phyloP scores from a whole-genome alignment of 176 grass and related monocot genomes.

The Aegilops bicornis region DNA sequence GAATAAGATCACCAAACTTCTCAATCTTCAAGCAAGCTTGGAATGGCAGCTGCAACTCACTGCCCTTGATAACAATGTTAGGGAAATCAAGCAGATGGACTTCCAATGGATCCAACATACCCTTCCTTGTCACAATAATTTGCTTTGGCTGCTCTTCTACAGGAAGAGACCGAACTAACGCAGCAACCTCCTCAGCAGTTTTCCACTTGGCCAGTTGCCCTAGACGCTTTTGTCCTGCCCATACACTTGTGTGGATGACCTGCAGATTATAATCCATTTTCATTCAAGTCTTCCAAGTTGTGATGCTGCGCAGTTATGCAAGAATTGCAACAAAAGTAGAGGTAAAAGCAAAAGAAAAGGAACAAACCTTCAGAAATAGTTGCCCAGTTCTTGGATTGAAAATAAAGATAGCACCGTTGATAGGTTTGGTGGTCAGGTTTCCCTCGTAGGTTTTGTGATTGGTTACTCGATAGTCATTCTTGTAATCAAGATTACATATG shows the following conservation, averaged over 20 bases:
- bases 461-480: slow-evolving; percentile 94
- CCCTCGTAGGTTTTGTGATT: slow-evolving; percentile 99
- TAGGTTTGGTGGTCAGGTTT: slow-evolving; percentile 96
- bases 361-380: slow-evolving; percentile 84
- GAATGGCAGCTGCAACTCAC: slow-evolving; percentile 94
- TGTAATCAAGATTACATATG: slow-evolving; percentile 99
- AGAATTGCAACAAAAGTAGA: not conserved
- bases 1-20: slow-evolving; percentile 97
- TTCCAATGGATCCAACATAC: slow-evolving; percentile 97
- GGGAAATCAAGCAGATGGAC: slow-evolving; percentile 98
- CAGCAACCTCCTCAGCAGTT: slow-evolving; percentile 99
- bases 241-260: slow-evolving; percentile 98
- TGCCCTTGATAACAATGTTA: slow-evolving; percentile 98
- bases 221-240: slow-evolving; percentile 98
- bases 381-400: slow-evolving; percentile 98
- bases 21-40: slow-evolving; percentile 99
- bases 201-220: slow-evolving; percentile 99
- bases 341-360: slow-evolving; percentile 5
- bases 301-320: not conserved
- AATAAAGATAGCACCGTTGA: slow-evolving; percentile 98
- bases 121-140: slow-evolving; percentile 96
- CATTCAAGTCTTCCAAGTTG: not conserved
- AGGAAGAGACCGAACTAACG: slow-evolving; percentile 86
- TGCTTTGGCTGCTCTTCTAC: slow-evolving; percentile 99
- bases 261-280: slow-evolving; percentile 35